Base-by-base conservation (phyloP, 352 stramenopile genomes). In the Phytopythium helicoides region DNA sequence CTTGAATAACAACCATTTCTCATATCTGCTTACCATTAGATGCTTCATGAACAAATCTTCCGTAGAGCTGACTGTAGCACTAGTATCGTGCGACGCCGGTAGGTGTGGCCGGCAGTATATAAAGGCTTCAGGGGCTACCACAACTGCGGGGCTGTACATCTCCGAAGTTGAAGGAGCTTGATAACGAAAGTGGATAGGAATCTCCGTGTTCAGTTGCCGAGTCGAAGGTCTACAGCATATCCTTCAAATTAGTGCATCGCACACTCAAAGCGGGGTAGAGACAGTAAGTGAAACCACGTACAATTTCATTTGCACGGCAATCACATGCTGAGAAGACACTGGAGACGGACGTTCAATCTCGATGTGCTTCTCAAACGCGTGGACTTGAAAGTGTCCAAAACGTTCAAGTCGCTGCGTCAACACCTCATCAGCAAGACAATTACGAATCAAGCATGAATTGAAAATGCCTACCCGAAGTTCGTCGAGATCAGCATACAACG, bases 151-250 rank as follows among this genome's bases (percentile, higher is more conserved):
- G 4, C 73, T 71, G 41, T 80, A 81, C 25, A 67, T 25, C 16
- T 71, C 53, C 3, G 18, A 66, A 35, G 64, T 47, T 10, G 76
- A 81, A 11, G 76, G 73, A 4, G 71, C 65, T 71, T 87, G 73
- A 38, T 87, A 87, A 15, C 76, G 68, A 34, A 87, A 77, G 34
- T 87, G 76, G 56, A 87, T 81, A 2, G 76, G 76, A 31, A 80
- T 79, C 18, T 81, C 66, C 2, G 72, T 37, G 9, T 68, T 60
- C 23, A 63, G 19, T 51, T 54, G 16, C 33, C 54, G 53, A 3
- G 25, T 55, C 41, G 31, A 3, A 22, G 53, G 42, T 38, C 57
- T 76, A 31, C 18, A 31, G 19, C 19, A 21, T 12, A 18, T 33
- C 28, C 5, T 33, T 33, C 28, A 10, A 5, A 9, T 33, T 9